Percentiles rank a stretch among this genome's conserved stretches.
Evolutionary conservation across 495 filamentous ascomycete genomes (phyloP).

Genomic region (Aspergillus wentii): DNA sequence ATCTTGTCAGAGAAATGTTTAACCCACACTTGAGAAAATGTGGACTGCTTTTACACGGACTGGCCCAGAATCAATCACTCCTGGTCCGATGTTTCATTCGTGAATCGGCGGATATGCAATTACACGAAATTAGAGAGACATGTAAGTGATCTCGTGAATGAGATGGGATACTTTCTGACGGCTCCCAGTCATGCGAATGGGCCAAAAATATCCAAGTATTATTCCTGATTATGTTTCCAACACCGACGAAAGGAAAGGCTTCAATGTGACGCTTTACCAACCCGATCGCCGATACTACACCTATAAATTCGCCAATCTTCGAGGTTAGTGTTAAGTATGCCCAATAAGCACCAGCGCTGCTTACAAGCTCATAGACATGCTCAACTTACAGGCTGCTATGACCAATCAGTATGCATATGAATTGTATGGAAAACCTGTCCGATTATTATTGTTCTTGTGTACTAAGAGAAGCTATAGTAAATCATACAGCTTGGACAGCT

Average conservation of each 20-base stretch:
- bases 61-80: not conserved
- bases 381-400: conserved; percentile 1
- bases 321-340: not conserved
- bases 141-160: not conserved
- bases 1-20: not conserved
- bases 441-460: not conserved
- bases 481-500: not conserved
- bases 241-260: not conserved
- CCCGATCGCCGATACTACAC: not conserved
- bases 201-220: not conserved
- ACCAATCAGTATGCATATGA: not conserved
- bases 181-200: not conserved
- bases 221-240: not conserved
- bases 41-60: not conserved
- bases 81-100: not conserved
- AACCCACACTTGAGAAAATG: not conserved
- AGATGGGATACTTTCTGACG: not conserved
- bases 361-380: not conserved
- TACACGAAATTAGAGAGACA: not conserved
- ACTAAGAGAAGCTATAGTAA: not conserved
- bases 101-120: not conserved
- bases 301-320: not conserved
- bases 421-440: not conserved
- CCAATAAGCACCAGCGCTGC: not conserved
- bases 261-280: not conserved